Evolutionary conservation across 805 yeast species (phyloP).

Genomic region (Saccharomycopsis javanensis): DNA sequence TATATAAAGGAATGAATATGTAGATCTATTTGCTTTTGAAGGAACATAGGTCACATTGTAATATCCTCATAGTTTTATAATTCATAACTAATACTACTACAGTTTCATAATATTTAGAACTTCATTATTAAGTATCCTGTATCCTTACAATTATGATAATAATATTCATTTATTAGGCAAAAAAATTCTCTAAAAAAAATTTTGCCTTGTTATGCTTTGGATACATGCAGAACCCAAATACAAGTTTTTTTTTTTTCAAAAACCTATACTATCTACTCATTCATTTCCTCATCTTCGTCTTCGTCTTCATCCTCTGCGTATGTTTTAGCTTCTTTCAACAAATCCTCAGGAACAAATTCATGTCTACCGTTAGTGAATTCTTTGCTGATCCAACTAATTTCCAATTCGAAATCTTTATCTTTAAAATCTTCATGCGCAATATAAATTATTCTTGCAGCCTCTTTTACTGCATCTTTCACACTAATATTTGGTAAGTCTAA

Average conservation of each 20-base stretch:
- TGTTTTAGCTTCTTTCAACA: slow-evolving; percentile 74
- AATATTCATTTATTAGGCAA: too few relatives aligned
- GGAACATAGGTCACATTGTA: too few relatives aligned
- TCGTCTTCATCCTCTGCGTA: slow-evolving; percentile 77
- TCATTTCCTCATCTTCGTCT: slow-evolving; percentile 47
- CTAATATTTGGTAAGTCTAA: slow-evolving; percentile 60
- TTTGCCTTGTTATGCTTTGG: not conserved
- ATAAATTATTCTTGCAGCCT: slow-evolving; percentile 89
- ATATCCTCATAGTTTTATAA: too few relatives aligned
- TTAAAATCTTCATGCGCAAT: slow-evolving; percentile 96
- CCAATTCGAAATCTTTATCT: slow-evolving; percentile 94
- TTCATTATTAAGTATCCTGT: too few relatives aligned
- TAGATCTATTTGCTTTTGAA: too few relatives aligned
- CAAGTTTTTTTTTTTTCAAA: not conserved
- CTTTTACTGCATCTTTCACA: slow-evolving; percentile 76
- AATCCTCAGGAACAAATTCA: slow-evolving; percentile 66
- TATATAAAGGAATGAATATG: too few relatives aligned
- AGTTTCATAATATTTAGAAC: too few relatives aligned
- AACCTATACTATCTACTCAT: slow-evolving; percentile 19
- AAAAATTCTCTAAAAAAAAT: too few relatives aligned
- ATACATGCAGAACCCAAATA: not conserved
- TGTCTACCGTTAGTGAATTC: slow-evolving; percentile 75
- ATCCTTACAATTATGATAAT: too few relatives aligned
- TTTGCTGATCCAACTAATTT: slow-evolving; percentile 77
- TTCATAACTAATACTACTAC: too few relatives aligned